Conservation (phyloP, 1,139 yeast species). For the Suhomyces terraborum region DNA sequence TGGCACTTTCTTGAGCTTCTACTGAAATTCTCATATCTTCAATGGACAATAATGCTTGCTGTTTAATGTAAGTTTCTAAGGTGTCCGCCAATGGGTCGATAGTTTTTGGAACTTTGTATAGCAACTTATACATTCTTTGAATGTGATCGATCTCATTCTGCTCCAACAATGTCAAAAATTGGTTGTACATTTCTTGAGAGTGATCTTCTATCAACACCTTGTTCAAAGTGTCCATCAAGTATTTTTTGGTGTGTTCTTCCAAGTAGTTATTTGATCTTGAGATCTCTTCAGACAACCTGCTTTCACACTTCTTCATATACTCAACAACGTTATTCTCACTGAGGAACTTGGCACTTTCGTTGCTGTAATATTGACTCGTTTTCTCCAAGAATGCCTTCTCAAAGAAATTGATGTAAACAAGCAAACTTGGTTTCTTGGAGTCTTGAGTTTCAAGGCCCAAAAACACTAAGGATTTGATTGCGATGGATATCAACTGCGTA, state of each 20-base stretch:
- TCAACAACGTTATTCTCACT: slow-evolving; percentile 81
- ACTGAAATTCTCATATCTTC: slow-evolving; percentile 55
- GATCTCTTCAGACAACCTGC: slow-evolving; percentile 79
- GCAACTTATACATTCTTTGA: slow-evolving; percentile 72
- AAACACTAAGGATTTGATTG: slow-evolving; percentile 80
- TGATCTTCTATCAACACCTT: slow-evolving; percentile 77
- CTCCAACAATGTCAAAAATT: slow-evolving; percentile 71
- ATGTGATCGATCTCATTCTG: slow-evolving; percentile 78
- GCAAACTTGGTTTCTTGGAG: slow-evolving; percentile 78
- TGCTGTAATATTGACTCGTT: slow-evolving; percentile 71
- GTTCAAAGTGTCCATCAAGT: slow-evolving; percentile 74
- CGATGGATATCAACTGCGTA: slow-evolving; percentile 65
- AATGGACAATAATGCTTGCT: slow-evolving; percentile 70
- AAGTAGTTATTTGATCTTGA: slow-evolving; percentile 74
- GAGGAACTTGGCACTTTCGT: slow-evolving; percentile 69
- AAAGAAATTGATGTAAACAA: slow-evolving; percentile 78
- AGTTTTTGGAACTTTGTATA: slow-evolving; percentile 74
- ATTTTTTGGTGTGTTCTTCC: slow-evolving; percentile 84
- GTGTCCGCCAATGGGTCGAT: slow-evolving; percentile 75
- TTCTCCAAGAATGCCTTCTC: slow-evolving; percentile 74
- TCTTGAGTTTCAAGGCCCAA: slow-evolving; percentile 80
- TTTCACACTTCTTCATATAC: slow-evolving; percentile 84
- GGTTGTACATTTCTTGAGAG: slow-evolving; percentile 73
- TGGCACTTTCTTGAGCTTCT: slow-evolving; percentile 32
- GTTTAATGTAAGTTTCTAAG: slow-evolving; percentile 73